phyloP scores from a whole-genome alignment of 179 eudicot genomes.

The Nepenthes alata region DNA sequence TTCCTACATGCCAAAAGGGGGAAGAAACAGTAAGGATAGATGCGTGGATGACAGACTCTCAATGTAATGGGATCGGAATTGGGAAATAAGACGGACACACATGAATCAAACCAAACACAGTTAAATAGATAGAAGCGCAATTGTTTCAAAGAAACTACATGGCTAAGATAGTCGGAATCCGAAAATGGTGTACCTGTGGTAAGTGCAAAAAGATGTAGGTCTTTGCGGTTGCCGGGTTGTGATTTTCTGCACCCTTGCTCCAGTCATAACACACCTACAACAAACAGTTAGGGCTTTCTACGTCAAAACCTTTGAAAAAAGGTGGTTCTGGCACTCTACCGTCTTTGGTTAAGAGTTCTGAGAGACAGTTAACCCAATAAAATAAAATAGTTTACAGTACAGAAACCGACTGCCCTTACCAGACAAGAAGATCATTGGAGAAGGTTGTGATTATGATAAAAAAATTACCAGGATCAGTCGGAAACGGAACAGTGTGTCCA shows the following conservation, averaged over 20 bases:
- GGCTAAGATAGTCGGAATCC: not conserved
- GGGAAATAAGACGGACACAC: not conserved
- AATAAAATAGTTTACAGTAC: not conserved
- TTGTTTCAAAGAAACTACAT: not conserved
- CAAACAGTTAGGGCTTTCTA: not conserved
- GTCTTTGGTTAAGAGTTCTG: not conserved
- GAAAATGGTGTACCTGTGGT: constrained; percentile 37
- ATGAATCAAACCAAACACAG: no score
- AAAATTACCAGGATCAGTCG: no score
- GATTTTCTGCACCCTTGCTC: constrained; percentile 94
- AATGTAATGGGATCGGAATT: not conserved
- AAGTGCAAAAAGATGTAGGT: constrained; percentile 49
- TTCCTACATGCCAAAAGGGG: constrained; percentile 28
- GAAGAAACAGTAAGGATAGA: not conserved
- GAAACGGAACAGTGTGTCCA: no score
- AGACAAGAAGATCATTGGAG: no score
- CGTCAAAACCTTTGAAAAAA: no score
- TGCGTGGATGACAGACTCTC: not conserved
- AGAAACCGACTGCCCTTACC: no score
- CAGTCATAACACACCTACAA: constrained; percentile 79
- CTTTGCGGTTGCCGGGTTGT: constrained; percentile 73
- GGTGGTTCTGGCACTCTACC: no score
- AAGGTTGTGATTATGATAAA: no score
- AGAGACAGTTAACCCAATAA: not conserved
- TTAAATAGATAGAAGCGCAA: not conserved